A percentile compares a stretch with the other conserved stretches of the same genome.
Conservation (phyloP, 495 filamentous ascomycete genomes). For the Endocarpon pusillum region DNA sequence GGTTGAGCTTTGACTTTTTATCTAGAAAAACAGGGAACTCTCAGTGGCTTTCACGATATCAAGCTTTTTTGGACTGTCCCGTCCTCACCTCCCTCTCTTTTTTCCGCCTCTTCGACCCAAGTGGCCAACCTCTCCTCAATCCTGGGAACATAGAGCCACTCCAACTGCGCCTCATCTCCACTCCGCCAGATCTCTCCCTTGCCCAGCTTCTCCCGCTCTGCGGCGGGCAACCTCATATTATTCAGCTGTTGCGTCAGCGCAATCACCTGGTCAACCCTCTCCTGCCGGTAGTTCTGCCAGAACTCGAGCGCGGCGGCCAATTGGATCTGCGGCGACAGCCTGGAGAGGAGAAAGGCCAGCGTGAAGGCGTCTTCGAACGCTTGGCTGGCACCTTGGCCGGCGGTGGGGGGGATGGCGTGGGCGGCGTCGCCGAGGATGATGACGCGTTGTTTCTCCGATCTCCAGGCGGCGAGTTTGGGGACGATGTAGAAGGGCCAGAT, state of each 20-base stretch:
- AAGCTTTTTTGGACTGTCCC: too few relatives aligned
- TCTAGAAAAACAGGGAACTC: too few relatives aligned
- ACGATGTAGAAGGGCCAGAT: constrained; percentile 28
- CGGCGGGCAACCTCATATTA: constrained; percentile 7
- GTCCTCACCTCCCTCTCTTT: constrained; percentile 18
- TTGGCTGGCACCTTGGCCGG: constrained; percentile 21
- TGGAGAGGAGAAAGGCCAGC: constrained; percentile 5
- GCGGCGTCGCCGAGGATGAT: constrained; percentile 30
- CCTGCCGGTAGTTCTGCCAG: constrained; percentile 6
- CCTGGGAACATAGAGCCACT: constrained; percentile 2
- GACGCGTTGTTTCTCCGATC: constrained; percentile 15
- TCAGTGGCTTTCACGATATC: too few relatives aligned
- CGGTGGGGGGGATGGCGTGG: constrained; percentile 28
- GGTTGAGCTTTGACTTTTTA: too few relatives aligned
- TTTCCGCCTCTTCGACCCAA: constrained; percentile 3
- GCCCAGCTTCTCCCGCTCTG: not conserved
- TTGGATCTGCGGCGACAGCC: not conserved
- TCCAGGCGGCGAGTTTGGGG: constrained; percentile 22
- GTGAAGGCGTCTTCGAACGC: constrained; percentile 9
- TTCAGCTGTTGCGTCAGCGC: constrained; percentile 4
- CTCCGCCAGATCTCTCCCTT: constrained; percentile 14
- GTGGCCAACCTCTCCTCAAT: not conserved
- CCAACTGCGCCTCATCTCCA: constrained; percentile 6
- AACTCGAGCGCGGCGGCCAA: not conserved
- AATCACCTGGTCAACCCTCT: constrained; percentile 4